A percentile compares a stretch with the other conserved stretches of the same genome.
Evolutionary conservation across 139 green algal genomes (phyloP).

Genomic region (Monoraphidium neglectum): DNA sequence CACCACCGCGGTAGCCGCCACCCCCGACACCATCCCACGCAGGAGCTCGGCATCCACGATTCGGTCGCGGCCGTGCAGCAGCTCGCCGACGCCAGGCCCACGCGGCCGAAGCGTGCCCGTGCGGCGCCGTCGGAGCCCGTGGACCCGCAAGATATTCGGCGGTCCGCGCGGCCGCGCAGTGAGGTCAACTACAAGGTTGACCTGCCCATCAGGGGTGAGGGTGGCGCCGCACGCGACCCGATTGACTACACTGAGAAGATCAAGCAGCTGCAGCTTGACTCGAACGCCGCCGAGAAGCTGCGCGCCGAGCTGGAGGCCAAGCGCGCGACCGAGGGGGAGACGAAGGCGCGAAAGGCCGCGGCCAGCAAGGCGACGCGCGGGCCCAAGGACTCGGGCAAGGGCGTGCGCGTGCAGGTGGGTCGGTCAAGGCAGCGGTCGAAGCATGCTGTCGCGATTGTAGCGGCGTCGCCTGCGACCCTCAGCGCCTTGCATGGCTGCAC

Average conservation of each 20-base stretch:
- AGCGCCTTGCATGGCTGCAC: too few relatives aligned
- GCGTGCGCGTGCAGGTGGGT: constrained; percentile 61
- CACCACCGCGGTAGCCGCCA: too few relatives aligned
- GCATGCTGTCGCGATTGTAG: neutral
- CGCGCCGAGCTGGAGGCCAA: constrained; percentile 21
- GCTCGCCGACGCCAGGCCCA: too few relatives aligned
- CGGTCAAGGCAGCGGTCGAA: too few relatives aligned
- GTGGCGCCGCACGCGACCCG: neutral
- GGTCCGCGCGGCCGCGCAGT: constrained; percentile 3
- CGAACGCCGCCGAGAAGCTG: constrained; percentile 25
- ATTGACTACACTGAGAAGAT: constrained; percentile 24
- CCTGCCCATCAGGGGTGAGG: neutral
- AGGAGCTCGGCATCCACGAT: too few relatives aligned
- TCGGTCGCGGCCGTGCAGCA: too few relatives aligned
- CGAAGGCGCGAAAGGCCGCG: neutral
- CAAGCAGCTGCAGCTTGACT: constrained; percentile 19
- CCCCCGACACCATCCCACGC: too few relatives aligned
- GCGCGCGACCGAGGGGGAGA: neutral
- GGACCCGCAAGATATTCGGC: neutral
- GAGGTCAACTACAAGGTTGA: constrained; percentile 35
- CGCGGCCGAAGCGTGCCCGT: too few relatives aligned
- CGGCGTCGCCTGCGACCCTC: neutral
- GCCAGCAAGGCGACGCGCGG: constrained; percentile 15
- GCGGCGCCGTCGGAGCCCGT: too few relatives aligned
- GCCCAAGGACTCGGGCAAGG: constrained; percentile 65